phyloP scores from a whole-genome alignment of 306 rosid genomes.

The Sicyos edulis region DNA sequence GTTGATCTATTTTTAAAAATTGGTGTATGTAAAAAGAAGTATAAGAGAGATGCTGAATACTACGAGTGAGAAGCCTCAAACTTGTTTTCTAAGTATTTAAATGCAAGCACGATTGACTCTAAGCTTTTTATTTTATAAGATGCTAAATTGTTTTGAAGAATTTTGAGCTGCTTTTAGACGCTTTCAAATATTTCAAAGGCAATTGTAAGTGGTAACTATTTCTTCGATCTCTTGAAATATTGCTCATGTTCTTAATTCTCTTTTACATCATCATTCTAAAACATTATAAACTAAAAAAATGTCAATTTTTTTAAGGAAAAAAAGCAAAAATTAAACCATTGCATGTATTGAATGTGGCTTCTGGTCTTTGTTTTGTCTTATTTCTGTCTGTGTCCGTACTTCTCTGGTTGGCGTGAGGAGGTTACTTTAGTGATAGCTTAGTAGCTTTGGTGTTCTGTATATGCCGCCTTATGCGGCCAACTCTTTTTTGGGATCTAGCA shows the following conservation, averaged over 20 bases:
- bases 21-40: not conserved
- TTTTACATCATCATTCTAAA: not conserved
- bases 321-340: not conserved
- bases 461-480: not conserved
- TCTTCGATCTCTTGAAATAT: not conserved
- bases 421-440: not conserved
- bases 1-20: not conserved
- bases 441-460: not conserved
- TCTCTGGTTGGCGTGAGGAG: not conserved
- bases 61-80: not conserved
- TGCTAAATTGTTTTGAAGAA: not conserved
- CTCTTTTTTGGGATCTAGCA: not conserved
- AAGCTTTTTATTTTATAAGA: not conserved
- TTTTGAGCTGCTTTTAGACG: not conserved
- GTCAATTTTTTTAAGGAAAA: too few relatives aligned
- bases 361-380: not conserved
- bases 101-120: not conserved
- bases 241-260: too few relatives aligned
- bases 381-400: not conserved
- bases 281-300: not conserved
- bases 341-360: not conserved
- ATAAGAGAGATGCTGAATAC: not conserved
- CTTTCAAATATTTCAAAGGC: not conserved
- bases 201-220: too few relatives aligned
- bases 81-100: not conserved